Conservation (phyloP, 306 rosid genomes). For the Quercus agrifolia region DNA sequence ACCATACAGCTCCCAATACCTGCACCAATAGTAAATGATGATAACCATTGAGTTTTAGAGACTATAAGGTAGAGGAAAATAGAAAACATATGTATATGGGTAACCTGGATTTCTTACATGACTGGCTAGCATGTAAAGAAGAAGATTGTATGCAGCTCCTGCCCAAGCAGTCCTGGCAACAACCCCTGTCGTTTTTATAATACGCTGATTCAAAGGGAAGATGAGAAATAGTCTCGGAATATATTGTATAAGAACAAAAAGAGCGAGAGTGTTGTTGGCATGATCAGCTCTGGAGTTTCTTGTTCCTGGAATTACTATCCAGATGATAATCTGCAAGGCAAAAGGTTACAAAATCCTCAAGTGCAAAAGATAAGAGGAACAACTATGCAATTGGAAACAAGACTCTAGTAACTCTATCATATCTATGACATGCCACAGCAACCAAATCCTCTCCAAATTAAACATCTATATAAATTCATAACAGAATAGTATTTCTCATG, state of each 20-base stretch:
- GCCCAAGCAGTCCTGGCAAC: slow-evolving; percentile 89
- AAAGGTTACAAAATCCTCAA: neutral
- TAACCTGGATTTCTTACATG: slow-evolving; percentile 47
- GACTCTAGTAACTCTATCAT: neutral
- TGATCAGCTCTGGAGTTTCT: slow-evolving; percentile 49
- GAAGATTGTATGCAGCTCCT: slow-evolving; percentile 86
- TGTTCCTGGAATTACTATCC: slow-evolving; percentile 72
- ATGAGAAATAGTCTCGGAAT: slow-evolving; percentile 81
- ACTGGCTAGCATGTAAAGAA: slow-evolving; percentile 85
- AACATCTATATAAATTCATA: neutral
- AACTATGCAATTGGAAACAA: neutral
- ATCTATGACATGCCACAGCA: neutral
- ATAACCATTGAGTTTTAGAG: neutral
- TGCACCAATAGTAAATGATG: slow-evolving; percentile 18
- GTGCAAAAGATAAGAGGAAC: neutral
- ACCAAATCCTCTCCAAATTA: neutral
- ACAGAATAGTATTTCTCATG: too few species aligned
- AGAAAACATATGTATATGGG: neutral
- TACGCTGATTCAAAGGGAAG: slow-evolving; percentile 71
- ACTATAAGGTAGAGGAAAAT: neutral
- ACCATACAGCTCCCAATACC: slow-evolving; percentile 86
- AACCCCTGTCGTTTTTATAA: slow-evolving; percentile 73
- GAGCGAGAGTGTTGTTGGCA: slow-evolving; percentile 76
- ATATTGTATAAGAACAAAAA: slow-evolving; percentile 74
- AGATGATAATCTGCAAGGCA: slow-evolving; percentile 62